A percentile compares a stretch with the other conserved stretches of the same genome.
Conservation (phyloP, 441 rosid species). For the Croton setiger region DNA sequence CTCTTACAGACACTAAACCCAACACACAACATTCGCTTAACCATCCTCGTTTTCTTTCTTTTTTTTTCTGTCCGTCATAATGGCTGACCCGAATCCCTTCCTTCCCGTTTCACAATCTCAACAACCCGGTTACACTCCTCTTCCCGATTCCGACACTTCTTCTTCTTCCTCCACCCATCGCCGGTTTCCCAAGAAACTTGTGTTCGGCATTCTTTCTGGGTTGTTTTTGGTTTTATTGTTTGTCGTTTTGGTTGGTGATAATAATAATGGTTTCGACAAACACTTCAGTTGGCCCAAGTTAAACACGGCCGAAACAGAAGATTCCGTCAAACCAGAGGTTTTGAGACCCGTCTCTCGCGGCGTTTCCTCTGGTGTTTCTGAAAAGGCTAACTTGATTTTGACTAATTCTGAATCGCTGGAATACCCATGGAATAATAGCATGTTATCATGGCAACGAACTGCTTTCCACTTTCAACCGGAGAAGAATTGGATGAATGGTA, state of each 20-base stretch:
- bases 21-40: too few relatives aligned
- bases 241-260: slow-evolving; percentile 29
- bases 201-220: slow-evolving; percentile 32
- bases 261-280: not conserved
- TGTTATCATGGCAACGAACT: slow-evolving; percentile 89
- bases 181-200: slow-evolving; percentile 26
- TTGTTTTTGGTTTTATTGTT: slow-evolving; percentile 36
- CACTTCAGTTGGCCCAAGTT: not conserved
- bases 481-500: slow-evolving; percentile 93
- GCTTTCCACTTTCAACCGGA: slow-evolving; percentile 81
- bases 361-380: slow-evolving; percentile 66
- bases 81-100: slow-evolving; percentile 25
- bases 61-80: not conserved
- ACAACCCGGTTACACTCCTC: slow-evolving; percentile 17
- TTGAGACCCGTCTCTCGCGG: slow-evolving; percentile 42
- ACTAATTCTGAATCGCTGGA: slow-evolving; percentile 17
- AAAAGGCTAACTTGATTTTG: slow-evolving; percentile 45
- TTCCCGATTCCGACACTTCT: slow-evolving; percentile 18
- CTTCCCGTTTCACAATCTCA: slow-evolving; percentile 21
- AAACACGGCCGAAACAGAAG: slow-evolving; percentile 6
- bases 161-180: slow-evolving; percentile 7
- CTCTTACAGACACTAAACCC: not conserved
- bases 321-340: slow-evolving; percentile 14
- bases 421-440: slow-evolving; percentile 74
- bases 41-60: not conserved